Percentiles rank a stretch among this genome's conserved stretches.
phyloP scores from a whole-genome alignment of 2,329 filamentous ascomycete species.

The Aureobasidium sp. region DNA sequence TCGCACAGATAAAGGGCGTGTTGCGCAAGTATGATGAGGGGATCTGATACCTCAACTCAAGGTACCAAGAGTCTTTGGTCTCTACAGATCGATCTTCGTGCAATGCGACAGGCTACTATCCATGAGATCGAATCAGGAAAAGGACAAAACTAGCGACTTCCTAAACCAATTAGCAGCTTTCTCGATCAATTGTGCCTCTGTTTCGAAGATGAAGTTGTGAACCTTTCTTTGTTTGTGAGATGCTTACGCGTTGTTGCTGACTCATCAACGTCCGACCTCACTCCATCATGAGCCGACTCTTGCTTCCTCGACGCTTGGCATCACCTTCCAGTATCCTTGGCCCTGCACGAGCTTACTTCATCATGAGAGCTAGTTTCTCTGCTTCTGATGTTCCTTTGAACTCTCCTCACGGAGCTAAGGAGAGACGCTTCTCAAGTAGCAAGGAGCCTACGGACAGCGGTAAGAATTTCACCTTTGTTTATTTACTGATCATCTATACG shows the following conservation, averaged over 20 bases:
- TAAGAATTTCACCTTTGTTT: conserved; percentile 18
- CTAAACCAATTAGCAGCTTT: neutral
- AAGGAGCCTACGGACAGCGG: conserved; percentile 39
- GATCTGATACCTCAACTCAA: neutral
- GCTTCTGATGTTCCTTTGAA: conserved; percentile 6
- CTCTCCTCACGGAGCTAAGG: conserved; percentile 8
- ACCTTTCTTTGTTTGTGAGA: neutral
- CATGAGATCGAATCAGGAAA: too few relatives aligned
- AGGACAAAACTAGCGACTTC: too few relatives aligned
- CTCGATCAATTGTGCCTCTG: neutral
- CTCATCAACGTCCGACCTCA: neutral
- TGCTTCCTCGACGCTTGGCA: neutral
- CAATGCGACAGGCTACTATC: too few relatives aligned
- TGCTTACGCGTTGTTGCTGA: neutral
- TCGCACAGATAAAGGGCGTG: neutral
- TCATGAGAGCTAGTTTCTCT: conserved; percentile 12
- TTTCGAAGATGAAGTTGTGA: neutral
- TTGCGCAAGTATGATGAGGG: neutral
- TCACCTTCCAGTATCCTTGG: neutral
- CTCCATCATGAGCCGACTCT: conserved; percentile 5
- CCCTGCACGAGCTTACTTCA: neutral
- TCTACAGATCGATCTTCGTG: too few relatives aligned
- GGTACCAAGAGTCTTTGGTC: too few relatives aligned
- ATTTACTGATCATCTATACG: neutral
- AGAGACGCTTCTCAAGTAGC: conserved; percentile 31